phyloP scores from a whole-genome alignment of 2,329 filamentous ascomycete species.

The Penicillium olsonii region DNA sequence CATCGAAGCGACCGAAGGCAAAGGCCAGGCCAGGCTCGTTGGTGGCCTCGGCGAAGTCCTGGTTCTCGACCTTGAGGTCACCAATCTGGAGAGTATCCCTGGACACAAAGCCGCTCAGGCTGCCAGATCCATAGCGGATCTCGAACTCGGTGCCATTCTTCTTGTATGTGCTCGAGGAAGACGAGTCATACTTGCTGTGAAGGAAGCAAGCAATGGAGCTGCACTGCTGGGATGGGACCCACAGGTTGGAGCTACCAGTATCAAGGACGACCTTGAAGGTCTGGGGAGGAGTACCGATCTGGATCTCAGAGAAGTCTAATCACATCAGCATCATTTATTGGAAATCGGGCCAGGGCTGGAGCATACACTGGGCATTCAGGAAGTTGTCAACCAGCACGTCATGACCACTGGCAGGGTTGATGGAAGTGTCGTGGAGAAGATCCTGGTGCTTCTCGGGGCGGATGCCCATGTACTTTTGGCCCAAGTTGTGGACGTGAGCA shows the following conservation, averaged over 20 bases:
- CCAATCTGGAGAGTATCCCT: conserved; percentile 85
- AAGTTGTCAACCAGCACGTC: conserved; percentile 93
- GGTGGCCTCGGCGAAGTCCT: conserved; percentile 96
- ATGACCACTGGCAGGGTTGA: conserved; percentile 68
- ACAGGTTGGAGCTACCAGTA: conserved; percentile 97
- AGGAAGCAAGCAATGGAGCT: conserved; percentile 97
- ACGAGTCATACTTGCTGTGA: conserved; percentile 94
- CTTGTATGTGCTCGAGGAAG: conserved; percentile 85
- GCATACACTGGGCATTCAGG: conserved; percentile 95
- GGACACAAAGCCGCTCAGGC: conserved; percentile 90
- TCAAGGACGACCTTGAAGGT: conserved; percentile 98
- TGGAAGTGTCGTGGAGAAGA: conserved; percentile 74
- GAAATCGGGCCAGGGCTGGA: background rate
- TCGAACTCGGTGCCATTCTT: conserved; percentile 89
- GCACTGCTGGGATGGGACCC: conserved; percentile 91
- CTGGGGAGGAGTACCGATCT: conserved; percentile 88
- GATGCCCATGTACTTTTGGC: conserved; percentile 94
- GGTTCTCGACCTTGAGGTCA: conserved; percentile 81
- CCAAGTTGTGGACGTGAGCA: conserved; percentile 76
- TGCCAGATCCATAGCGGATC: conserved; percentile 94
- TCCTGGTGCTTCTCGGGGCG: conserved; percentile 70
- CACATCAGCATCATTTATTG: conserved; percentile 10
- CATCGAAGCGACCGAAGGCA: conserved; percentile 95
- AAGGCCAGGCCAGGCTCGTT: conserved; percentile 95
- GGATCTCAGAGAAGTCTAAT: conserved; percentile 96